phyloP scores from a whole-genome alignment of 108 stramenopile species.

The Cyclotella distinguenda region DNA sequence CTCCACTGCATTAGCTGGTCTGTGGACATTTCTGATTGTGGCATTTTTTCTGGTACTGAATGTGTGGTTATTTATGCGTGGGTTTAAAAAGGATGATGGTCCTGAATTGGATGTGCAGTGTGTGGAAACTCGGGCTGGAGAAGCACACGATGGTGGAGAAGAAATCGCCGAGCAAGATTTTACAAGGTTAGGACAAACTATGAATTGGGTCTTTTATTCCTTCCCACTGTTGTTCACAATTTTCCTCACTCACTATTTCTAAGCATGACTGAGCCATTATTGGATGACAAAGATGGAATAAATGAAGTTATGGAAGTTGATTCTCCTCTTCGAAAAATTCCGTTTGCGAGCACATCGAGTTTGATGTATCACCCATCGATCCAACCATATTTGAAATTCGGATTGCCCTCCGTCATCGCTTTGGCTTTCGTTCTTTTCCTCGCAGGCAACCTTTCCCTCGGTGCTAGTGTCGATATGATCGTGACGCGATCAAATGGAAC shows the following conservation, averaged over 20 bases:
- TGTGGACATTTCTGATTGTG: conserved; percentile 41
- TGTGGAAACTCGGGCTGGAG: no score
- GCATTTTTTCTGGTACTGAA: conserved; percentile 29
- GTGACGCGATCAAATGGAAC: conserved; percentile 35
- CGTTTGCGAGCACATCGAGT: conserved; percentile 38
- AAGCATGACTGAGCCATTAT: conserved; percentile 32
- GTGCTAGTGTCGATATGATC: conserved; percentile 73
- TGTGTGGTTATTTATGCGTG: conserved; percentile 36
- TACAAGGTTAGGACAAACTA: conserved; percentile 13
- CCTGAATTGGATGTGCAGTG: no score
- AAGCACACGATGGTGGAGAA: background rate
- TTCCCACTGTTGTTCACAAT: background rate
- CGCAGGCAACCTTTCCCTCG: conserved; percentile 69
- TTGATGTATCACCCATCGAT: conserved; percentile 51
- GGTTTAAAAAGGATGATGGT: conserved; percentile 1
- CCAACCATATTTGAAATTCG: conserved; percentile 19
- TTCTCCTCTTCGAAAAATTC: conserved; percentile 31
- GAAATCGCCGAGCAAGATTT: background rate
- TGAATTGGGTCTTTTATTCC: background rate
- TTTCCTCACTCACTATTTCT: background rate
- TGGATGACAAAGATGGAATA: conserved; percentile 30
- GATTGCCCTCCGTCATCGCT: conserved; percentile 28
- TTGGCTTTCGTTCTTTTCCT: conserved; percentile 38
- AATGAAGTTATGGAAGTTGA: conserved; percentile 43
- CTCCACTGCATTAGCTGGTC: conserved; percentile 27